Evolutionary conservation across 495 filamentous ascomycete species (phyloP), one percentile per base, ranked within the genome.

Genomic region (Aspergillus bertholletiae): DNA sequence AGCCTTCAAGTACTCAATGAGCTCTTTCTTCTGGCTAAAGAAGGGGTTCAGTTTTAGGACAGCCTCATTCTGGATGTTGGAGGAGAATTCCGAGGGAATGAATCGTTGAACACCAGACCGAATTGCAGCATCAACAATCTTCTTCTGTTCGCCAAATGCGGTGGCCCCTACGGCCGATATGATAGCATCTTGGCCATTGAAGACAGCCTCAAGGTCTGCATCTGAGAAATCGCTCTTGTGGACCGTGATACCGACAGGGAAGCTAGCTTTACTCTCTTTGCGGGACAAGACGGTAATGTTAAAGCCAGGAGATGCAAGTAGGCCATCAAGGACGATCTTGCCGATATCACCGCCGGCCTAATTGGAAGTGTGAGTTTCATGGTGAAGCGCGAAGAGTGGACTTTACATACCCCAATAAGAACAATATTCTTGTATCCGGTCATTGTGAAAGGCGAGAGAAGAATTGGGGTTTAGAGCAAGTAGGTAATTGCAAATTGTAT

Each of bases 221-320:
- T 78, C 76, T 0, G 84, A 86, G 75, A 82, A 86, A 62, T 86
- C 84, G 68, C 70, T 73, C 79, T 86, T 86, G 69, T 66, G 58
- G 49, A 76, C 62, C 7, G 61, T 73, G 46, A 74, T 66, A 23
- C 61, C 55, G 7, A 65, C 22, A 1, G 75, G 70, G 58, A 78
- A 78, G 18, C 61, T 71, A 5, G 72, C 62, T 17, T 46, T 65
- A 34, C 71, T 76, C 8, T 61, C 64, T 45, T 60, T 47, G 53
- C 79, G 77, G 28, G 72, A 67, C 41, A 81, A 62, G 28, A 75
- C 64, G 35, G 73, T 75, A 63, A 90, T 79, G 61, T 77, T 78
- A 76, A 92, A 92, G 52, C 80, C 22, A 7, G 51, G 23, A 15
- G 58, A 54, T 5, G 39, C 50, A 8, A 66, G 24, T 18, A 80